phyloP scores from a whole-genome alignment of 192 early-diverging fungal species.

The Backusella circina region DNA sequence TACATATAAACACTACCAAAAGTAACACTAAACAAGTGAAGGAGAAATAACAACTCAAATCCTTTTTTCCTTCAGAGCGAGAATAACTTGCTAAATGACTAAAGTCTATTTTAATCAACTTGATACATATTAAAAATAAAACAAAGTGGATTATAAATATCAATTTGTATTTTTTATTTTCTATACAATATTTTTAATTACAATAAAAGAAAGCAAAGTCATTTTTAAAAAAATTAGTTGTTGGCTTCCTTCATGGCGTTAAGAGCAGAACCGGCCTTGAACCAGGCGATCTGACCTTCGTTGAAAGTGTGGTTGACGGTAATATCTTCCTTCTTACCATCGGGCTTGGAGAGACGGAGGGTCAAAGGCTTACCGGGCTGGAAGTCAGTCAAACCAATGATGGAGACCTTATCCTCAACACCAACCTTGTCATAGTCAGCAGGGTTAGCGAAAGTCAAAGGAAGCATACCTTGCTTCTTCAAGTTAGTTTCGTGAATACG shows the following conservation, averaged over 20 bases:
- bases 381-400: constrained; percentile 83
- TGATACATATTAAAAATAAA: not conserved
- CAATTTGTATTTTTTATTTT: constrained; percentile 2
- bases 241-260: constrained; percentile 70
- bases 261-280: constrained; percentile 91
- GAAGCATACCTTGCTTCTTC: constrained; percentile 99
- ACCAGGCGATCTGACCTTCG: constrained; percentile 98
- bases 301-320: constrained; percentile 97
- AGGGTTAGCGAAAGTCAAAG: constrained; percentile 91
- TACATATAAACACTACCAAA: not conserved
- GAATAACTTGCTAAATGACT: not conserved
- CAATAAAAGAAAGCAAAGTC: not conserved
- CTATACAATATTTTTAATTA: constrained; percentile 4
- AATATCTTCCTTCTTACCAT: constrained; percentile 76
- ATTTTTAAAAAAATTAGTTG: not conserved
- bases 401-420: constrained; percentile 82
- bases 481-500: constrained; percentile 99
- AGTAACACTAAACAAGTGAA: not conserved
- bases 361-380: constrained; percentile 84
- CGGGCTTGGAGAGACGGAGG: constrained; percentile 76
- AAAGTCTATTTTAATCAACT: not conserved
- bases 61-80: not conserved
- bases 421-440: constrained; percentile 92
- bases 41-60: not conserved
- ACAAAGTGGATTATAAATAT: not conserved